Percentiles rank a stretch among this genome's conserved stretches.
phyloP scores from a whole-genome alignment of 176 grass and related monocot species.

The Avena sativa region DNA sequence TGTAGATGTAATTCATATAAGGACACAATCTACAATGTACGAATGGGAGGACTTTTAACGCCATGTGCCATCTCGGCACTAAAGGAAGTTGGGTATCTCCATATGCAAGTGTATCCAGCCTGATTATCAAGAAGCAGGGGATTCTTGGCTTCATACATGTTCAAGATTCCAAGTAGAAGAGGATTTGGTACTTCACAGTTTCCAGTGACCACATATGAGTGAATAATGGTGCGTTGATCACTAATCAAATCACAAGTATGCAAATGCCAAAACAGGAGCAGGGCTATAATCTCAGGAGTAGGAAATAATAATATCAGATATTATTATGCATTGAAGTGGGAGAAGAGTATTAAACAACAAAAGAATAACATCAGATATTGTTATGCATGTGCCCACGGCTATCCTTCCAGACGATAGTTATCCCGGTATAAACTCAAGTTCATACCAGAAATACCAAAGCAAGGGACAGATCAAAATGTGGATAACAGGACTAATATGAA shows the following conservation, averaged over 20 bases:
- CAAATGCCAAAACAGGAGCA: slow-evolving; percentile 21
- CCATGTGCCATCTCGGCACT: background rate
- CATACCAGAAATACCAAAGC: slow-evolving; percentile 25
- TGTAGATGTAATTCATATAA: slow-evolving; percentile 1
- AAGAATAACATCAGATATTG: background rate
- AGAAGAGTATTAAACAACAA: slow-evolving; percentile 28
- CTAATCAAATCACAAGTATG: slow-evolving; percentile 9
- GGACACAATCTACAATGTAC: slow-evolving; percentile 31
- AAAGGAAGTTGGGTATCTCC: background rate
- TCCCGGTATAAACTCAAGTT: background rate
- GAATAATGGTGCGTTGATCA: background rate
- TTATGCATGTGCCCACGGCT: background rate
- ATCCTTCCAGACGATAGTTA: background rate
- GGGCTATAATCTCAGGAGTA: background rate
- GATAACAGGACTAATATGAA: slow-evolving; percentile 1
- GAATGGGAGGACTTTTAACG: slow-evolving; percentile 8
- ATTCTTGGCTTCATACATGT: slow-evolving; percentile 14
- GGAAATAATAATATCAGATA: slow-evolving; percentile 22
- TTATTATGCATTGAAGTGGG: slow-evolving; percentile 15
- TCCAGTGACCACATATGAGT: slow-evolving; percentile 25
- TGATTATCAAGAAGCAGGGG: background rate
- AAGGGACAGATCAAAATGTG: slow-evolving; percentile 9
- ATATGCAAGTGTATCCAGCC: background rate
- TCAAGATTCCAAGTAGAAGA: background rate
- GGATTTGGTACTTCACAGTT: background rate